Conservation (phyloP, 129 eudicot genomes). For the Deinandra increscens region DNA sequence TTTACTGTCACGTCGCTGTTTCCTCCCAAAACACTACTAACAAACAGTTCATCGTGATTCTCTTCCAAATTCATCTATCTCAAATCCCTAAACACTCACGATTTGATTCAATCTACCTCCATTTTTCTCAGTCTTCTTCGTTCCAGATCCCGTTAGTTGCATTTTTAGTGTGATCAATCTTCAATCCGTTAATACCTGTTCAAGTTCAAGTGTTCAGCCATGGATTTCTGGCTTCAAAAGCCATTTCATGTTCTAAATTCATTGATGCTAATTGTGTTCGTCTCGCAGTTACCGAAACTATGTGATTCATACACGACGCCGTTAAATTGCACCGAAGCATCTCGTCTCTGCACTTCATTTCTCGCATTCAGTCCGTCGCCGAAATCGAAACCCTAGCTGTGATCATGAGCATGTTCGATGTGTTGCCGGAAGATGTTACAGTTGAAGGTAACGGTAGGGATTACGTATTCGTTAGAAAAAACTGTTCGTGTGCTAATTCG, state of each 20-base stretch:
- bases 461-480: constrained; percentile 60
- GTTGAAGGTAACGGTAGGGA: constrained; percentile 55
- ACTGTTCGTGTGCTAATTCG: constrained; percentile 62
- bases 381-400: constrained; percentile 53
- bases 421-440: constrained; percentile 52
- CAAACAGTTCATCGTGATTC: constrained; percentile 1
- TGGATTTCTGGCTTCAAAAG: constrained; percentile 17
- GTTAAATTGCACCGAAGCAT: constrained; percentile 70
- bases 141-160: background rate
- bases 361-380: constrained; percentile 62
- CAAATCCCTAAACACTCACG: constrained; percentile 6
- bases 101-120: background rate
- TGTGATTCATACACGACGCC: constrained; percentile 47
- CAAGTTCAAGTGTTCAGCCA: background rate
- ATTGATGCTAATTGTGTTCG: background rate
- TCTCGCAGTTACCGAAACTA: constrained; percentile 4
- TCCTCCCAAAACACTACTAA: constrained; percentile 10
- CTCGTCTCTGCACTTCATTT: constrained; percentile 69
- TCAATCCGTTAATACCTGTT: background rate
- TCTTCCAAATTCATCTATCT: background rate
- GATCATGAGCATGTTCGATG: constrained; percentile 92
- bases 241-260: constrained; percentile 10
- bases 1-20: constrained; percentile 21
- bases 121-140: background rate
- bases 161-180: too few relatives aligned